A percentile compares a stretch with the other conserved stretches of the same genome.
Evolutionary conservation across 2,329 filamentous ascomycete genomes (phyloP).

Genomic region (Fusarium aywerte): DNA sequence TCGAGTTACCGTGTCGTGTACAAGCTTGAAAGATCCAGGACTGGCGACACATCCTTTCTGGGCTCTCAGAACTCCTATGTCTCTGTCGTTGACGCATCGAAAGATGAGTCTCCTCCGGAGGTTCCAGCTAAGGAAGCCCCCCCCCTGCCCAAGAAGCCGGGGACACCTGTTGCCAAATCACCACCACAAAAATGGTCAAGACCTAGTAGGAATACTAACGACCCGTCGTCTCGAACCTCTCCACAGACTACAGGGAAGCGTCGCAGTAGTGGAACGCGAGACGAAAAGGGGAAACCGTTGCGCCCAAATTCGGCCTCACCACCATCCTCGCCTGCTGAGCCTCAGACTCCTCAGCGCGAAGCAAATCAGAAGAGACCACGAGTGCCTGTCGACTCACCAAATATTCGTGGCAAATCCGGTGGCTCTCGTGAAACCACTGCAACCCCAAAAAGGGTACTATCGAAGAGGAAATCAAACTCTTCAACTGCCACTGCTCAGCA

Average conservation of each 20-base stretch:
- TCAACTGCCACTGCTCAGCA: slow-evolving; percentile 20
- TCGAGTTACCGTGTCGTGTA: slow-evolving; percentile 68
- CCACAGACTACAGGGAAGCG: slow-evolving; percentile 7
- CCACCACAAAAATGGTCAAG: slow-evolving; percentile 28
- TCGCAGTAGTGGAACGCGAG: background rate
- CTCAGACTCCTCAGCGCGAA: slow-evolving; percentile 32
- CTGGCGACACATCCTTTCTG: slow-evolving; percentile 55
- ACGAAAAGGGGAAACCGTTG: slow-evolving; percentile 25
- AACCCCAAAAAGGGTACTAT: slow-evolving; percentile 22
- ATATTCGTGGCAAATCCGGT: slow-evolving; percentile 48
- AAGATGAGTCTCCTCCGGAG: slow-evolving; percentile 32
- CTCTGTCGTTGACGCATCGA: slow-evolving; percentile 45
- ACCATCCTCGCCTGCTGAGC: slow-evolving; percentile 17
- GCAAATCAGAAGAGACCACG: slow-evolving; percentile 43
- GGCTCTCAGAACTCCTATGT: slow-evolving; percentile 48
- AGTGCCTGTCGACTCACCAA: slow-evolving; percentile 22
- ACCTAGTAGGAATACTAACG: slow-evolving; percentile 8
- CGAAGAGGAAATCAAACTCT: slow-evolving; percentile 43
- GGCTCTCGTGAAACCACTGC: slow-evolving; percentile 30
- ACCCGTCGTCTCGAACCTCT: slow-evolving; percentile 8
- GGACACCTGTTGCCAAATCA: slow-evolving; percentile 10
- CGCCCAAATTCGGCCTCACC: slow-evolving; percentile 22
- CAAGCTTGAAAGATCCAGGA: slow-evolving; percentile 64
- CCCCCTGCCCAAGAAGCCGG: slow-evolving; percentile 24
- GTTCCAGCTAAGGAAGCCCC: slow-evolving; percentile 21